phyloP scores from a whole-genome alignment of 2,329 filamentous ascomycete species.

The Neofusicoccum ribis region DNA sequence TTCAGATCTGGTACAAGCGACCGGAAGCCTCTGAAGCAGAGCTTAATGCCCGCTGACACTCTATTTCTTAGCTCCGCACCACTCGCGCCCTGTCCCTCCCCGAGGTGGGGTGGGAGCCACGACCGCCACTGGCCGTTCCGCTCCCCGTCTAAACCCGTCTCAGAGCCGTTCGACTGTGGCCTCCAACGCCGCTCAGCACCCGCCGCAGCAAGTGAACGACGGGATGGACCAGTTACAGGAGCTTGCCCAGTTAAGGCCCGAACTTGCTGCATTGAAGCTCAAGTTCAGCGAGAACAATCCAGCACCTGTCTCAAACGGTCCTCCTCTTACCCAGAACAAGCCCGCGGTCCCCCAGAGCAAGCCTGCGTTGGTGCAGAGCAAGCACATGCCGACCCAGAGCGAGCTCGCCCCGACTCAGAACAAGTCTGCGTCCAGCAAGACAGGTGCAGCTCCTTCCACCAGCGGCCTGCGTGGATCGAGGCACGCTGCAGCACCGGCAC shows the following conservation, averaged over 20 bases:
- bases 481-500: not conserved
- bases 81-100: slow-evolving; percentile 8
- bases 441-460: not conserved
- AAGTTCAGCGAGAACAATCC: not conserved
- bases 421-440: not conserved
- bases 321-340: not conserved
- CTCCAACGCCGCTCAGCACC: not conserved
- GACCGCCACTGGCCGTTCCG: not conserved
- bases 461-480: not conserved
- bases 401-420: too few species aligned
- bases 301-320: not conserved
- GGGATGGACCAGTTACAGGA: not conserved
- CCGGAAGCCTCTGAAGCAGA: not conserved
- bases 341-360: too few species aligned
- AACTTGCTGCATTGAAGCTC: not conserved
- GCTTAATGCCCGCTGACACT: not conserved
- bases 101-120: not conserved
- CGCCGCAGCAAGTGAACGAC: not conserved
- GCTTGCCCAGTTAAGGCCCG: not conserved
- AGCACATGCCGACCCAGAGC: too few species aligned
- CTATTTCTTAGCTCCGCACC: slow-evolving; percentile 5
- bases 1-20: not conserved
- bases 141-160: not conserved
- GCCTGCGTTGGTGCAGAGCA: too few species aligned
- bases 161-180: not conserved